Base-by-base conservation (phyloP, 345 rosid species). In the Melaleuca alternifolia region DNA sequence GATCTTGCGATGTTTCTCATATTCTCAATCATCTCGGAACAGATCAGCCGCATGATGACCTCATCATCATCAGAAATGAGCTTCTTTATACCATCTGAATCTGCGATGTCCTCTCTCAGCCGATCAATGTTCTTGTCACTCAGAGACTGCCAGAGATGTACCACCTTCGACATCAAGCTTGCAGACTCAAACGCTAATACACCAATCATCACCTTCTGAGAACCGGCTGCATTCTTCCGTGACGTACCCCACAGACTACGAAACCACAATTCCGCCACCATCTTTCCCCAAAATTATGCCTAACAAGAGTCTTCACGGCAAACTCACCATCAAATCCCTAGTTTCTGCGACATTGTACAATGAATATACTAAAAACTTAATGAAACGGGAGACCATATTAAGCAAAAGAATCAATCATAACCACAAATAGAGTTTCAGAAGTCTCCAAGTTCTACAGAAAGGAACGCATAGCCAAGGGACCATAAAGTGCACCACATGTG, bases 201-300 rank as follows among this genome's bases (percentile, higher is more conserved):
- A 23, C 95, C 99, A 24, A 98, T 91, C 56, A 91, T 89, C 46
- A 56, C 92, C 88, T 96, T 96, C 88, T 92, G 94, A 46, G 92
- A 88, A 85, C 90, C 91, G 4, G 92, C 90, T 8, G 93, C 92
- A 83, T 86, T 93, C 90, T 90, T 97, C 90, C 93, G 91, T 10
- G 97, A 91, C 21, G 90, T 89, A 88, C 89, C 95, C 99, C 94
- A 96, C 62, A 96, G 87, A 88, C 89, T 89, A 85, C 96, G 99
- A 90, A 97, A 94, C 99, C 99, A 97, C 56, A 96, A 93, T 86
- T 94, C 99, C 1, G 93, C 95, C 76, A 94, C 98, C 98, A 94
- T 96, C 90, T 85, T 86, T 85, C 88, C 54, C 77, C 13, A 88
- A 85, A 54, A 57, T 46, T 30, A 46, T 56, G 82, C 83, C 51